Conservation (phyloP, 331 rosid species). For the Ulmus americana region DNA sequence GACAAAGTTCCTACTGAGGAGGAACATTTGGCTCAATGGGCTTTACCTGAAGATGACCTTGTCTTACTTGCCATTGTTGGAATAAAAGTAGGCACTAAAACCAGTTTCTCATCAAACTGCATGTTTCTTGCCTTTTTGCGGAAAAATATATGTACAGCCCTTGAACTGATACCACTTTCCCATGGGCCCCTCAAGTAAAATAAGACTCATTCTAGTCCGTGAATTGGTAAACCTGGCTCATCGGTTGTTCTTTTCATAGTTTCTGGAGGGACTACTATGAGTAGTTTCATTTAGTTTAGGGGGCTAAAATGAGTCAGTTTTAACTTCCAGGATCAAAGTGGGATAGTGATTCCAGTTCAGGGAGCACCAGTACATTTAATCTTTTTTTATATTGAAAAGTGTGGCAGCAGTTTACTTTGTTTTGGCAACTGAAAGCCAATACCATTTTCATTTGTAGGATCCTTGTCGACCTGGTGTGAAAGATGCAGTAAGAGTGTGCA, state of each 20-base stretch:
- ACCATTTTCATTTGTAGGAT: slow-evolving; percentile 47
- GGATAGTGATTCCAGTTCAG: too few species aligned
- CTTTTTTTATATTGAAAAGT: too few species aligned
- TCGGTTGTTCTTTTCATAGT: background rate
- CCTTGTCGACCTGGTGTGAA: slow-evolving; percentile 87
- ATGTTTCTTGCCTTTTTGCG: slow-evolving; percentile 8
- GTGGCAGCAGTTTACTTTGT: too few species aligned
- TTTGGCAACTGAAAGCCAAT: background rate
- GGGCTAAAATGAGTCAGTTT: background rate
- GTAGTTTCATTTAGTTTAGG: too few species aligned
- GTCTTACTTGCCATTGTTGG: slow-evolving; percentile 89
- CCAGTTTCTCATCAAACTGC: slow-evolving; percentile 7
- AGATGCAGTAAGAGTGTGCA: slow-evolving; percentile 69
- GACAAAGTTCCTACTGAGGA: slow-evolving; percentile 61
- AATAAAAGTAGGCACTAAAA: slow-evolving; percentile 61
- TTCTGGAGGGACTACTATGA: too few species aligned
- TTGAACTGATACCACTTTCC: too few species aligned
- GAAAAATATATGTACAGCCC: background rate
- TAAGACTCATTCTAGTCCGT: background rate
- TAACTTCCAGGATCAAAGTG: background rate
- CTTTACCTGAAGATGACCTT: slow-evolving; percentile 76
- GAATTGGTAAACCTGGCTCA: background rate
- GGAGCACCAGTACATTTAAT: too few species aligned
- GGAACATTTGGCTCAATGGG: slow-evolving; percentile 61
- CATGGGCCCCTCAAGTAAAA: background rate